A percentile compares a stretch with the other conserved stretches of the same genome.
Evolutionary conservation across 106 monocot species (phyloP).

Genomic region (Posidonia australis): DNA sequence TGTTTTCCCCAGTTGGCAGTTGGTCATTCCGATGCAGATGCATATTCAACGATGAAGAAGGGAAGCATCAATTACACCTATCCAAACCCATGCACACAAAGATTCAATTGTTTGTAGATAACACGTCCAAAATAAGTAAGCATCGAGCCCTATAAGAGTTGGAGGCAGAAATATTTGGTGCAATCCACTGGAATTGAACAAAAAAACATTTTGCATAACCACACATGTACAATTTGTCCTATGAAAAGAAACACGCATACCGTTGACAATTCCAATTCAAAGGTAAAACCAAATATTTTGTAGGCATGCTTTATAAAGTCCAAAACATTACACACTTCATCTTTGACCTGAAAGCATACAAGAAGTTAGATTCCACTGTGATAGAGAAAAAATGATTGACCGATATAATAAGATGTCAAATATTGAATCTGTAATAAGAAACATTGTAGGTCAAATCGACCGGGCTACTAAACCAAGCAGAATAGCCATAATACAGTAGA

Average conservation of each 20-base stretch:
- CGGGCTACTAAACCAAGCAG: too few species aligned
- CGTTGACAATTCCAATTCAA: conserved; percentile 93
- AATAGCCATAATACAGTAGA: background rate
- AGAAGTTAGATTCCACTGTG: background rate
- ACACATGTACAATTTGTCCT: background rate
- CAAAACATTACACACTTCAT: conserved; percentile 67
- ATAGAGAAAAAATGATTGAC: background rate
- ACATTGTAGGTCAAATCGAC: background rate
- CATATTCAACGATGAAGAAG: too few species aligned
- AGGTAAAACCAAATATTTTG: conserved; percentile 84
- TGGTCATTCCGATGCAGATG: too few species aligned
- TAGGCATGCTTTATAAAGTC: conserved; percentile 80
- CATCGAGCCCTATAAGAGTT: background rate
- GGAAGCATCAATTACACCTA: too few species aligned
- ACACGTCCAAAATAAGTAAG: too few species aligned
- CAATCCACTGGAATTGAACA: background rate
- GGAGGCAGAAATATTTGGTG: background rate
- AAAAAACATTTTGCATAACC: background rate
- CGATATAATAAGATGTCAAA: background rate
- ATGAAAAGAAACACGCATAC: conserved; percentile 21
- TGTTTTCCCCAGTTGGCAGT: too few species aligned
- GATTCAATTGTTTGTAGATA: too few species aligned
- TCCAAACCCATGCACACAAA: too few species aligned
- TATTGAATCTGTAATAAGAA: too few species aligned
- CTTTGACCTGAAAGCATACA: conserved; percentile 54